These are phyloP conservation scores for Mycena capillaripes DNA, from an alignment of 768 basidiomycete genomes.

Conservation along the genomic window DNA sequence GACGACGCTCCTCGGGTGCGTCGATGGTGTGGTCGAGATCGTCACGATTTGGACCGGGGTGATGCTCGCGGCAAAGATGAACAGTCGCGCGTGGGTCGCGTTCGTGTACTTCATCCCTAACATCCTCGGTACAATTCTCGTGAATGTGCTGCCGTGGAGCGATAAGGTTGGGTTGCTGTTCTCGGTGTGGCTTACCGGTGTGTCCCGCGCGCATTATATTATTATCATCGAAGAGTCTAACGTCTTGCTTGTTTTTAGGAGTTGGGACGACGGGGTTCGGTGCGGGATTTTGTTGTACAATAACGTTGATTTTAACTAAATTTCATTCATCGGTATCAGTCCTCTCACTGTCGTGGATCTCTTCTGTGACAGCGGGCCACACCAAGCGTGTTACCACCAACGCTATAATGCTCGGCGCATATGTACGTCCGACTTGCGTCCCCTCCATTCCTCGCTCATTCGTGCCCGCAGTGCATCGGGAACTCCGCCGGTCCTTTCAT, in stretches of 20 bases:
- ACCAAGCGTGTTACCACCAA: conserved; percentile 35
- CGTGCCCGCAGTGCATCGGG: conserved; percentile 56
- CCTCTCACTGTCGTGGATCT: conserved; percentile 62
- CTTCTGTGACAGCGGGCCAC: conserved; percentile 66
- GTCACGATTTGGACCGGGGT: conserved; percentile 68
- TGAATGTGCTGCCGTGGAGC: conserved; percentile 63
- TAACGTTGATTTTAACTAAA: no score
- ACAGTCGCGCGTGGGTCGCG: conserved; percentile 25
- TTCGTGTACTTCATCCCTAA: conserved; percentile 49
- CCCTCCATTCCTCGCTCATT: no score
- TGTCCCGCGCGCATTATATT: not conserved
- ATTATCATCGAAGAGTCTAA: no score
- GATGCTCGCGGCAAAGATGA: conserved; percentile 46
- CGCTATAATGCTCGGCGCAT: conserved; percentile 33
- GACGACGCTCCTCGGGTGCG: conserved; percentile 68
- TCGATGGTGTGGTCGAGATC: conserved; percentile 65
- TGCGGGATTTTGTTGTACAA: not conserved
- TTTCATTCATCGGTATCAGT: conserved; percentile 50
- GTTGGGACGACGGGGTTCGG: not conserved
- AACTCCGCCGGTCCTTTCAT: conserved; percentile 83
- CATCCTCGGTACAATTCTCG: conserved; percentile 59
- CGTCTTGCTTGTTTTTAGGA: no score
- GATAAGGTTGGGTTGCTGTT: conserved; percentile 64
- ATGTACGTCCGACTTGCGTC: conserved; percentile 10
- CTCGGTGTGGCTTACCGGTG: conserved; percentile 50